A percentile compares a stretch with the other conserved stretches of the same genome.
Conservation (phyloP, 495 filamentous ascomycete genomes). For the Daldinia bambusicola region DNA sequence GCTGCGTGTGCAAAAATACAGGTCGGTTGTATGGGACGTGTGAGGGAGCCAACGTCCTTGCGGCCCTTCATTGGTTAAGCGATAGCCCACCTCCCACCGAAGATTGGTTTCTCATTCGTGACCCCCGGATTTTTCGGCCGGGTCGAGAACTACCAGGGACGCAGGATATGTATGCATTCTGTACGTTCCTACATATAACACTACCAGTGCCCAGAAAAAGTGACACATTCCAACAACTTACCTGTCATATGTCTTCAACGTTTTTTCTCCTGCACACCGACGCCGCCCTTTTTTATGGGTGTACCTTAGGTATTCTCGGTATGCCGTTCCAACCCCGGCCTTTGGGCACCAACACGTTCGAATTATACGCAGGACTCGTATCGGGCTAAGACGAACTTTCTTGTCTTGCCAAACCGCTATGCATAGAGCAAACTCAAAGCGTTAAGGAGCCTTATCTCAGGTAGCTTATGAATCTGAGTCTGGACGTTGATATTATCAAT, state of each 20-base stretch:
- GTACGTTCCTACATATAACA: constrained; percentile 10
- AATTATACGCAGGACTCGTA: constrained; percentile 11
- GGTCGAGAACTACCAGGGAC: constrained; percentile 8
- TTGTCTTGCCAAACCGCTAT: constrained; percentile 8
- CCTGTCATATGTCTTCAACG: constrained; percentile 8
- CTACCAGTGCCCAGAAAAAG: constrained; percentile 4
- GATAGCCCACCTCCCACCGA: constrained; percentile 13
- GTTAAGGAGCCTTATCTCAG: constrained; percentile 6
- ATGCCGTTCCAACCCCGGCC: constrained; percentile 18
- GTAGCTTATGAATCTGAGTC: constrained; percentile 16
- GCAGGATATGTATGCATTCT: constrained; percentile 16
- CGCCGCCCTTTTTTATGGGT: constrained; percentile 17
- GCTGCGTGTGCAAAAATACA: constrained; percentile 4
- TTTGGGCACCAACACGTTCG: constrained; percentile 28
- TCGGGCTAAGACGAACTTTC: constrained; percentile 18
- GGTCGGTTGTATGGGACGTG: neutral
- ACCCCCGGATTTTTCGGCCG: constrained; percentile 22
- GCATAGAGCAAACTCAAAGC: neutral
- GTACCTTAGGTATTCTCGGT: neutral
- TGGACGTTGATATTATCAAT: constrained; percentile 12
- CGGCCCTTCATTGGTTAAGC: constrained; percentile 4
- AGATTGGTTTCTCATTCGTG: constrained; percentile 7
- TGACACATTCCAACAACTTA: constrained; percentile 17
- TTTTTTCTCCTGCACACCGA: constrained; percentile 22
- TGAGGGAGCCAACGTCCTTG: constrained; percentile 6